Base-by-base conservation (phyloP, 306 rosid species). In the Oxytropis ochrocephala region DNA sequence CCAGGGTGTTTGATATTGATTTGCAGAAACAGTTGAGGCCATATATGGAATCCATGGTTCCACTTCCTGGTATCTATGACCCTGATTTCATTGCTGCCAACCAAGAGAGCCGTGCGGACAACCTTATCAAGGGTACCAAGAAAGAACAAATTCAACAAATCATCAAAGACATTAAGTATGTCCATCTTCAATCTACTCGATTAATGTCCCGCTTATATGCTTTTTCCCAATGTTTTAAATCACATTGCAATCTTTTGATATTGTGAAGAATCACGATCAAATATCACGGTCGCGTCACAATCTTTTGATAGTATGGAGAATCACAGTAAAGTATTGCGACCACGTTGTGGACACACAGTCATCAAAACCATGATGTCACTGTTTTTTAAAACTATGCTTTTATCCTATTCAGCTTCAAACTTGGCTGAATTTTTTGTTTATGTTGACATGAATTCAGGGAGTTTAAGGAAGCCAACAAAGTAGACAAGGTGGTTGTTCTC, bases 51-150 rank as follows among this genome's bases (percentile, higher is more conserved):
- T 87, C 96, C 71, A 85, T 88, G 97, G 85, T 88, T 75, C 97
- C 99, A 58, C 97, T 94, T 30, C 99, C 99, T 29, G 99, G 99
- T 51, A 87, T 91, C 81, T 94, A 68, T 71, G 89, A 91, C 64
- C 89, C 95, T 0, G 99, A 94, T 81, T 94, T 94, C 77, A 91
- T 94, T 79, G 99, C 99, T 67, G 96, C 99, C 4, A 94, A 94
- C 77, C 99, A 94, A 81, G 95, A 86, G 29, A 61, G 84, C 11
- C 90, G 99, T 16, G 99, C 99, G 50, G 85, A 94, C 80, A 91
- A 91, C 64, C 83, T 94, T 19, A 88, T 94, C 82, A 83, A 91
- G 64, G 99, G 99, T 49, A 85, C 96, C 18, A 94, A 85, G 85
- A 86, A 83, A 78, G 96, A 94, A 54, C 99, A 94, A 81, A 71